Conservation (phyloP, 1,139 yeast genomes). For the Suhomyces bribrorum region DNA sequence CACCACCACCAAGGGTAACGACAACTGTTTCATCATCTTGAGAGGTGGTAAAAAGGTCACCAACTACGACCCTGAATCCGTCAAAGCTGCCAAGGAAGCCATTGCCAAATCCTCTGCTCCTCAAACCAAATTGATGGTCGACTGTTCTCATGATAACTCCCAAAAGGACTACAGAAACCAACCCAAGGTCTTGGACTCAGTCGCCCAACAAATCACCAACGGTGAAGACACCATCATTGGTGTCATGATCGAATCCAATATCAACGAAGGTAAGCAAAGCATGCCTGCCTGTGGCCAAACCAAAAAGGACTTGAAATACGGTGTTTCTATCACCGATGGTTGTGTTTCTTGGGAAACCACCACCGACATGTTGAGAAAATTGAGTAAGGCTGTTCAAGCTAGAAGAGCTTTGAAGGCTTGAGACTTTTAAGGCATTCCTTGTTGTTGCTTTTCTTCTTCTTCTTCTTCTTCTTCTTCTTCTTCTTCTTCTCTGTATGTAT, state of each 20-base stretch:
- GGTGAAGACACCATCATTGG: conserved; percentile 87
- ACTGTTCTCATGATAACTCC: conserved; percentile 97
- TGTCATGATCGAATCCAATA: conserved; percentile 93
- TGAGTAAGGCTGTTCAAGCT: conserved; percentile 77
- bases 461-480: too few relatives aligned
- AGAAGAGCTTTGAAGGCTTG: conserved; percentile 54
- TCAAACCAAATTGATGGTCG: conserved; percentile 85
- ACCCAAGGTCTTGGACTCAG: conserved; percentile 79
- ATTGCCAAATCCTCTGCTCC: conserved; percentile 58
- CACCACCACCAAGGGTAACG: conserved; percentile 92
- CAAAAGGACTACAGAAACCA: conserved; percentile 92
- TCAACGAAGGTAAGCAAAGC: conserved; percentile 88
- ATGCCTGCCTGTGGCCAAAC: conserved; percentile 61
- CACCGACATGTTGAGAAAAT: conserved; percentile 70
- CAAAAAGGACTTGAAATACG: conserved; percentile 78
- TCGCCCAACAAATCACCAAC: conserved; percentile 75
- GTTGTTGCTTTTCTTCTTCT: neutral
- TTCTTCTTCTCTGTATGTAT: conserved; percentile 1
- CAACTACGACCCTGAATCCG: conserved; percentile 81
- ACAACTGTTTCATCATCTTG: conserved; percentile 82
- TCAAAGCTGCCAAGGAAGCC: conserved; percentile 67
- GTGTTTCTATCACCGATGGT: conserved; percentile 95
- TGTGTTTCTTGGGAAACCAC: conserved; percentile 95
- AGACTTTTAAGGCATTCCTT: neutral
- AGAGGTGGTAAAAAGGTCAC: conserved; percentile 97